Conservation (phyloP, 768 basidiomycete species). For the Amanita subjunquillea region DNA sequence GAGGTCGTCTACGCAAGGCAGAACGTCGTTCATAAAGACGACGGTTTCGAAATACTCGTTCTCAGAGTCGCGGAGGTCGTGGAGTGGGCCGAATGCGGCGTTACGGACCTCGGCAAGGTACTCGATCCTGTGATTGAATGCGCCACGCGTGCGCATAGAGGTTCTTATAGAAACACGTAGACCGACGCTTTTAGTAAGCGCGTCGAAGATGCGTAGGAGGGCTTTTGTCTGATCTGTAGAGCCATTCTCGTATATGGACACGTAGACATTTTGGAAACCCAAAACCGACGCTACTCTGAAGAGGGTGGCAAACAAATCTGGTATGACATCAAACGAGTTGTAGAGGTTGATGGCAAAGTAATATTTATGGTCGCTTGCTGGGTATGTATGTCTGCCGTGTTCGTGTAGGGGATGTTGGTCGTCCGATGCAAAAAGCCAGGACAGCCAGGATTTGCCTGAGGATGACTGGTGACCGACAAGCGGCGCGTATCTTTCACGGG, state of each 20-base stretch:
- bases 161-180: constrained; percentile 91
- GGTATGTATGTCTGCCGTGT: constrained; percentile 24
- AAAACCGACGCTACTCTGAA: constrained; percentile 88
- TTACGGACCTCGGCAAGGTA: constrained; percentile 99
- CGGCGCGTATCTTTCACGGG: constrained; percentile 71
- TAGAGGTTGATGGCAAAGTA: constrained; percentile 99
- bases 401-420: constrained; percentile 30
- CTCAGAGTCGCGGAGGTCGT: constrained; percentile 85
- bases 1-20: constrained; percentile 95
- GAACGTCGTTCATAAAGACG: constrained; percentile 99
- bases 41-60: constrained; percentile 95
- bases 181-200: constrained; percentile 81
- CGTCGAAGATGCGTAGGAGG: constrained; percentile 88
- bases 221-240: constrained; percentile 99
- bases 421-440: constrained; percentile 33
- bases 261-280: constrained; percentile 96
- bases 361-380: constrained; percentile 81
- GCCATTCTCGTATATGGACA: constrained; percentile 98
- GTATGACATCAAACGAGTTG: constrained; percentile 98
- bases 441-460: constrained; percentile 49
- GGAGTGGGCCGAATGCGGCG: constrained; percentile 89
- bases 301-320: constrained; percentile 92
- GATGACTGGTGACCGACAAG: constrained; percentile 72
- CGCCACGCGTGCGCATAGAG: constrained; percentile 84
- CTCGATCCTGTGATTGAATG: constrained; percentile 99